phyloP scores from a whole-genome alignment of 2,329 filamentous ascomycete species.

The Ceratocystis smalleyi region DNA sequence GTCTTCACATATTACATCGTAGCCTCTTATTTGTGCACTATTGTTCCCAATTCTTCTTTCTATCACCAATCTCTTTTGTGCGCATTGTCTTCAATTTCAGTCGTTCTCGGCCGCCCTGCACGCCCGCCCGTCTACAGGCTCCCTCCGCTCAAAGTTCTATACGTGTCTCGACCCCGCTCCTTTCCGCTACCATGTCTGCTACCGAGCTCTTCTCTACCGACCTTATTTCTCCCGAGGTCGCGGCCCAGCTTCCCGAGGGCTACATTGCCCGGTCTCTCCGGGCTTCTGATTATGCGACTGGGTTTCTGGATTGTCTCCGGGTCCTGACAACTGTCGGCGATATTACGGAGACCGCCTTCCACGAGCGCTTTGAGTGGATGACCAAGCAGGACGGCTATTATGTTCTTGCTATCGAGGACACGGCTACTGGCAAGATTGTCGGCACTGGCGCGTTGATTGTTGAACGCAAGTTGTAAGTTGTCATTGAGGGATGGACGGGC shows the following conservation, averaged over 20 bases:
- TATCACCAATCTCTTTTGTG: no score
- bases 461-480: conserved; percentile 75
- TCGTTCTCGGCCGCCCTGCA: neutral
- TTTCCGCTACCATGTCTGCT: conserved; percentile 1
- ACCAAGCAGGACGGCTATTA: conserved; percentile 62
- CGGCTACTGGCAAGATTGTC: conserved; percentile 50
- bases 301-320: conserved; percentile 80
- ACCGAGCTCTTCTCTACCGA: conserved; percentile 49
- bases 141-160: no score
- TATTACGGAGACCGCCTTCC: conserved; percentile 58
- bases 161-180: neutral
- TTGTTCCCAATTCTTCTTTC: no score
- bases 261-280: conserved; percentile 73
- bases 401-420: conserved; percentile 69
- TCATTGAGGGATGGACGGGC: neutral
- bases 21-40: neutral
- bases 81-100: no score
- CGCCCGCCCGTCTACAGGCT: neutral
- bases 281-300: conserved; percentile 58
- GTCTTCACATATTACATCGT: neutral
- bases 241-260: conserved; percentile 56
- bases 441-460: conserved; percentile 81
- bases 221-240: conserved; percentile 64
- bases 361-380: conserved; percentile 72
- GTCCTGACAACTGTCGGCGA: conserved; percentile 90